These are phyloP conservation scores for Kalmusia sp. DNA, from an alignment of 2,329 filamentous ascomycete genomes.

Conservation along the genomic window DNA sequence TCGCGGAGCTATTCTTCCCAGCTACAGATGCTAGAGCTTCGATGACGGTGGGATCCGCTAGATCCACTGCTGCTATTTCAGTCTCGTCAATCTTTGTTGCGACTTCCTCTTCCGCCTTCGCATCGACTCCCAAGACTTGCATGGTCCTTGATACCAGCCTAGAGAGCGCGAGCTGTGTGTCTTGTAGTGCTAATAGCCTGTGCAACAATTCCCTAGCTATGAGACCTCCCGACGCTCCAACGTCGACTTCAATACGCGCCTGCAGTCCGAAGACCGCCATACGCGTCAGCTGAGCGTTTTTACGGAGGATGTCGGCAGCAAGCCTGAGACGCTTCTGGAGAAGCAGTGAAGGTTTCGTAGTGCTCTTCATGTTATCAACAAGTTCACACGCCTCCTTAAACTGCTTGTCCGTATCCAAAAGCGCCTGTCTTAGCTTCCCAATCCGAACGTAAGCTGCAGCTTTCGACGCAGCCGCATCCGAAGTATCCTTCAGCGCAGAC, in stretches of 20 bases:
- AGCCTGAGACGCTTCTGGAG: conserved; percentile 31
- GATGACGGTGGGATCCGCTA: neutral
- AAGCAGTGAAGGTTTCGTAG: conserved; percentile 11
- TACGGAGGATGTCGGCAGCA: conserved; percentile 30
- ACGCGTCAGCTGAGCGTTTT: conserved; percentile 36
- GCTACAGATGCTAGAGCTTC: neutral
- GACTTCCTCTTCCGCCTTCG: conserved; percentile 16
- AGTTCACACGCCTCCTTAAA: conserved; percentile 11
- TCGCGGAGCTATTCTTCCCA: conserved; percentile 7
- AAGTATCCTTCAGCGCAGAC: neutral
- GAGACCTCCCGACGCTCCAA: conserved; percentile 16
- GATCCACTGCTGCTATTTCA: neutral
- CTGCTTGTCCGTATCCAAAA: conserved; percentile 10
- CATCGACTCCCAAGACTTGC: conserved; percentile 25
- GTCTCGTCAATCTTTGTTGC: neutral
- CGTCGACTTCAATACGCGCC: conserved; percentile 31
- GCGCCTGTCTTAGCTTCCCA: neutral
- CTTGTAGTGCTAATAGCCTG: conserved; percentile 33
- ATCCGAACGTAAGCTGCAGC: neutral
- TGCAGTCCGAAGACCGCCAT: conserved; percentile 37
- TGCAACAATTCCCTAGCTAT: conserved; percentile 31
- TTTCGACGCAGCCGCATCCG: neutral
- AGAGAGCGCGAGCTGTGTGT: conserved; percentile 37
- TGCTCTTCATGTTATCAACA: conserved; percentile 12
- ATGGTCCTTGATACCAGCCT: conserved; percentile 33